Evolutionary conservation across 768 basidiomycete genomes (phyloP).

Genomic region (Leucocoprinus birnbaumii): DNA sequence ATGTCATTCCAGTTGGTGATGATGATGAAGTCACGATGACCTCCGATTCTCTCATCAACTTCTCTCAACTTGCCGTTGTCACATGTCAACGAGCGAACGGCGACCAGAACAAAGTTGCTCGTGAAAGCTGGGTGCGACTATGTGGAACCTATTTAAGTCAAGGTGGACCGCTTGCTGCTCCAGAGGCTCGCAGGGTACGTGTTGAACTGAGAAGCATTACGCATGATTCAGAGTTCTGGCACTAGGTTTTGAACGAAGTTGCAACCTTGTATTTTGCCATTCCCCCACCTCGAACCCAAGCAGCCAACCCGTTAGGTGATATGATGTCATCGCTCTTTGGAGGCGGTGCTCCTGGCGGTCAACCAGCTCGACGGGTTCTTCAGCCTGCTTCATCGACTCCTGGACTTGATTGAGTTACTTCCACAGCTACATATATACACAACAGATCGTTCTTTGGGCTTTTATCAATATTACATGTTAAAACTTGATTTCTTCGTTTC

Average conservation of each 20-base stretch:
- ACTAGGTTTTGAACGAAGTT: constrained; percentile 67
- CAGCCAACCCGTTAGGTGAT: constrained; percentile 81
- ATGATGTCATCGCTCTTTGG: constrained; percentile 90
- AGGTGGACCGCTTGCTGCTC: constrained; percentile 49
- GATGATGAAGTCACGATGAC: constrained; percentile 69
- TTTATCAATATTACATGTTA: no score
- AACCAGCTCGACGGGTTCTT: constrained; percentile 40
- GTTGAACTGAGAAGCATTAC: background rate
- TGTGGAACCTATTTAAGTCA: constrained; percentile 81
- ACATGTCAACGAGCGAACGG: constrained; percentile 88
- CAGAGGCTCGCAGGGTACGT: constrained; percentile 2
- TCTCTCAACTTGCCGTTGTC: constrained; percentile 83
- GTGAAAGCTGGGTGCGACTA: constrained; percentile 83
- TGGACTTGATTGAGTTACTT: constrained; percentile 41
- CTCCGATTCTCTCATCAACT: constrained; percentile 77
- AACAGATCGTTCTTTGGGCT: background rate
- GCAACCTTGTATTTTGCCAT: constrained; percentile 83
- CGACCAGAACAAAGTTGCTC: constrained; percentile 69
- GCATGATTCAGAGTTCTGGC: constrained; percentile 1
- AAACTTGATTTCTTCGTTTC: no score
- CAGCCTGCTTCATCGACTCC: constrained; percentile 34
- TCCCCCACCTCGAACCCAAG: constrained; percentile 67
- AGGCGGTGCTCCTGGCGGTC: constrained; percentile 42
- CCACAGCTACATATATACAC: background rate
- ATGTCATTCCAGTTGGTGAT: constrained; percentile 40